Percentiles rank a stretch among this genome's conserved stretches.
These are phyloP conservation scores for Phytophthora citricola DNA, from an alignment of 352 stramenopile genomes.

Conservation along the genomic window DNA sequence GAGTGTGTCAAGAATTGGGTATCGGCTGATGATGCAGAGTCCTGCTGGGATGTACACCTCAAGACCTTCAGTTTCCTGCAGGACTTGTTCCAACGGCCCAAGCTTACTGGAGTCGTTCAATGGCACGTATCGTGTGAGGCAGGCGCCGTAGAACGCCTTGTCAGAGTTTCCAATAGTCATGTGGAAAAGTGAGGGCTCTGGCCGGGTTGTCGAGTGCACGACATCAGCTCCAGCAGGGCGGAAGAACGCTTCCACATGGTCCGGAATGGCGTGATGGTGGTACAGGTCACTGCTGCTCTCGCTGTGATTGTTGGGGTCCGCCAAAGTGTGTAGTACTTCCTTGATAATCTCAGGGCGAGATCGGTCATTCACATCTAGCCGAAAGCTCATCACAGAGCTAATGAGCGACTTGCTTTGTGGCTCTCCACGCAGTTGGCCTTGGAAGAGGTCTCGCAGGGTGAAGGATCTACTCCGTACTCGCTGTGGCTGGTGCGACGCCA, in stretches of 20 bases:
- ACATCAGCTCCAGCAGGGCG: conserved; percentile 66
- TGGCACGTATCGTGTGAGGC: conserved; percentile 81
- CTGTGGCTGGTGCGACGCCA: conserved; percentile 81
- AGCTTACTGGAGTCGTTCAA: conserved; percentile 73
- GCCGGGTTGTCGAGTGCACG: conserved; percentile 61
- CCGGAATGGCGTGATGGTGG: conserved; percentile 81
- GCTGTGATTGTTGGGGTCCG: conserved; percentile 42
- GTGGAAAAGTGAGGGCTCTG: conserved; percentile 77
- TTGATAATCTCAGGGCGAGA: conserved; percentile 66
- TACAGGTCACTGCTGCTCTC: conserved; percentile 66
- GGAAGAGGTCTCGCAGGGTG: conserved; percentile 66
- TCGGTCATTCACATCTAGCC: conserved; percentile 66
- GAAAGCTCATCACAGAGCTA: conserved; percentile 77
- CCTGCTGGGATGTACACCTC: conserved; percentile 80
- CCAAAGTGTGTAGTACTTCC: conserved; percentile 75
- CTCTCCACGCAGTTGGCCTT: conserved; percentile 67
- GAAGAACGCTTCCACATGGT: conserved; percentile 88
- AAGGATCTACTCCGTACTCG: conserved; percentile 78
- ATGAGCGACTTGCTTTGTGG: conserved; percentile 69
- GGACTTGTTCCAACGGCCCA: conserved; percentile 74
- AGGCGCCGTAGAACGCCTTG: conserved; percentile 83
- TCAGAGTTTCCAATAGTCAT: conserved; percentile 86
- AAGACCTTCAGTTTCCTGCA: conserved; percentile 84
- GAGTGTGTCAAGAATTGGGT: conserved; percentile 82
- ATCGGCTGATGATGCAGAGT: conserved; percentile 84